Evolutionary conservation across 108 stramenopile genomes (phyloP), one percentile per base, ranked within the genome.

Genomic region (Pseudonitzschia pungens): DNA sequence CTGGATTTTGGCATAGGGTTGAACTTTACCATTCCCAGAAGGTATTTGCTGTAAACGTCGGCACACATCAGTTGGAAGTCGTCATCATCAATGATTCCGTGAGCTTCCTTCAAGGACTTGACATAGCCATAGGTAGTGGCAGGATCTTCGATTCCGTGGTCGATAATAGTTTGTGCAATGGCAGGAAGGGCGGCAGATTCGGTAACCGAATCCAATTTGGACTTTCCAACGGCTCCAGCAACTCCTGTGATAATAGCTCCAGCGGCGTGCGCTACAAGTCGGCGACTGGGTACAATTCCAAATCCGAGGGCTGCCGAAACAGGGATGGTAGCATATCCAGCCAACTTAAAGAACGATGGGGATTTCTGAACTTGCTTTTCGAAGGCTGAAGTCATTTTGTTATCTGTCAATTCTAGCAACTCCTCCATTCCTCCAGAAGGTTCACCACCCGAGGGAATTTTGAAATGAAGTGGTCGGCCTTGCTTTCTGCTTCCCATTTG

Each of bases 21-120:
- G 57, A 65, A 76, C 71, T 89, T 89, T 64, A 90, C 87, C 90
- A 94, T 90, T 11, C 91, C 93, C 31, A 84, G 69, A 12, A 94
- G 58, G 71, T 92, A 94, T 44, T 74, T 73, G 24, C 70, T 67
- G 69, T 89, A 92, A 8, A 94, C 80, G 15, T 88, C 77, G 29
- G 84, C 74, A 16, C 77, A 81, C 77, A 89, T 77, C n/a, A 62
- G 67, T 27, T 69, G 77, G 80, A 92, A 94, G 36, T 94, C 90
- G 36, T 82, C 87, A 28, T 74, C 69, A 21, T 78, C 74, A 0
- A 75, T 54, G 33, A 80, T 71, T n/a, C 80, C 79, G 56, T 71
- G 80, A 15, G 26, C 14, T 51, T 73, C 65, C 76, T 84, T 60
- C 2, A 84, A 54, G 33, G 70, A 74, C 24, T 77, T 58, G 28